Conservation (phyloP, 345 rosid genomes). For the Heritiera littoralis region DNA sequence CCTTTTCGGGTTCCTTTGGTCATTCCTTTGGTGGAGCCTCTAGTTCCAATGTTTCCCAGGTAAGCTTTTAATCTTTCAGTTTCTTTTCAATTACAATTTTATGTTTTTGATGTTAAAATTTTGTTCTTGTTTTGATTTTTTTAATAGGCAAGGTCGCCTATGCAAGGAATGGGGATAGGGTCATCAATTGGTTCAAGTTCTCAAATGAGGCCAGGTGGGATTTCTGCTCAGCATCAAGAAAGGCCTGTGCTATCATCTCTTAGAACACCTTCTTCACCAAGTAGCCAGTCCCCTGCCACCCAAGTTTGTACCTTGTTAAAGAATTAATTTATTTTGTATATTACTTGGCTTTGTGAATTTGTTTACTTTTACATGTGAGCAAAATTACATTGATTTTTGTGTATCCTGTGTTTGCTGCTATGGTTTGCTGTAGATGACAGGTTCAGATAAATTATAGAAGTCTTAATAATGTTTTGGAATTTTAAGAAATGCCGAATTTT, state of each 20-base stretch:
- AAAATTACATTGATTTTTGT: neutral
- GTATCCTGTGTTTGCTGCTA: neutral
- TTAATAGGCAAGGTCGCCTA: conserved; percentile 50
- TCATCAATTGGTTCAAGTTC: conserved; percentile 57
- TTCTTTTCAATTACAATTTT: neutral
- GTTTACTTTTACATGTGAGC: neutral
- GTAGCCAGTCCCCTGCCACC: conserved; percentile 48
- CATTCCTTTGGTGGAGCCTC: conserved; percentile 61
- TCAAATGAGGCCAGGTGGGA: conserved; percentile 67
- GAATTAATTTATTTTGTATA: neutral
- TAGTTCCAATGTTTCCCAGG: conserved; percentile 53
- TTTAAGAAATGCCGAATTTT: neutral
- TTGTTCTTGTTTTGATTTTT: conserved; percentile 17
- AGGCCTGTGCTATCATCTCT: conserved; percentile 71
- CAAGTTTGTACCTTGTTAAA: conserved; percentile 52
- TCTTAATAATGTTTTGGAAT: neutral
- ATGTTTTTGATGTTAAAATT: neutral
- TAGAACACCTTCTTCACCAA: conserved; percentile 61
- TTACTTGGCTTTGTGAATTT: neutral
- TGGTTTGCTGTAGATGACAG: neutral
- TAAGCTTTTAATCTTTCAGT: conserved; percentile 9
- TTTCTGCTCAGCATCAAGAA: conserved; percentile 67
- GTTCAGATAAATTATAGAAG: neutral
- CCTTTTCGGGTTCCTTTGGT: conserved; percentile 68
- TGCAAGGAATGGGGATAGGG: conserved; percentile 67